phyloP scores from a whole-genome alignment of 495 filamentous ascomycete genomes.

The Aspergillus indologenus region DNA sequence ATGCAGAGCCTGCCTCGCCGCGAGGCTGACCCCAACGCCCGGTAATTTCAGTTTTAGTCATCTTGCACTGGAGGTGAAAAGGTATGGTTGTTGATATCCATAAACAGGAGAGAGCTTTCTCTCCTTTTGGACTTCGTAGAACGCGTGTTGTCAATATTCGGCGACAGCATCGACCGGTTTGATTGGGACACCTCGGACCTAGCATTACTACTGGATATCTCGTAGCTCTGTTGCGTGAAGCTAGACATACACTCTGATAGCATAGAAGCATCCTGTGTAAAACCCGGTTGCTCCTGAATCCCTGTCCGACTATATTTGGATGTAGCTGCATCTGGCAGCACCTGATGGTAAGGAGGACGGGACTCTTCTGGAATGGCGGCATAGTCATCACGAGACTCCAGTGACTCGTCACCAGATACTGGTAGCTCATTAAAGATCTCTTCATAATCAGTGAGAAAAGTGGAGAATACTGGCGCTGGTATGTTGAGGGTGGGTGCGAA shows the following conservation, averaged over 20 bases:
- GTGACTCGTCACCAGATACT: slow-evolving; percentile 15
- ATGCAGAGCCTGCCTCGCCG: too few relatives aligned
- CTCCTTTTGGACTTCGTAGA: slow-evolving; percentile 51
- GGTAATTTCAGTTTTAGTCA: too few relatives aligned
- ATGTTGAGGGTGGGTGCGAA: slow-evolving; percentile 99
- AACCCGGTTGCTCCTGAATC: slow-evolving; percentile 39
- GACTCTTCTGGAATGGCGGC: slow-evolving; percentile 56
- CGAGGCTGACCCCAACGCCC: too few relatives aligned
- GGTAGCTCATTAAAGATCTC: slow-evolving; percentile 71
- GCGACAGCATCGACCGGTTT: slow-evolving; percentile 32
- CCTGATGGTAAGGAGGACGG: slow-evolving; percentile 63
- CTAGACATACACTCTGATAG: slow-evolving; percentile 58
- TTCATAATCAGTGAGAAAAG: slow-evolving; percentile 88
- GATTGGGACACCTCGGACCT: slow-evolving; percentile 29
- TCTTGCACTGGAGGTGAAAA: slow-evolving; percentile 23
- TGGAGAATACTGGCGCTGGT: slow-evolving; percentile 87
- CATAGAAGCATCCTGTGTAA: slow-evolving; percentile 25
- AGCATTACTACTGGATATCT: slow-evolving; percentile 24
- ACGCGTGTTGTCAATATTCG: slow-evolving; percentile 35
- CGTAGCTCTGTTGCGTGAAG: slow-evolving; percentile 60
- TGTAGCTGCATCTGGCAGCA: slow-evolving; percentile 68
- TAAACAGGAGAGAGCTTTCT: slow-evolving; percentile 58
- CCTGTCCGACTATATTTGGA: slow-evolving; percentile 61
- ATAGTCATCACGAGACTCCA: slow-evolving; percentile 46
- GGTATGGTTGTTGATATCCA: slow-evolving; percentile 39